Evolutionary conservation across 768 basidiomycete species (phyloP).

Genomic region (Clitopilus hobsonii): DNA sequence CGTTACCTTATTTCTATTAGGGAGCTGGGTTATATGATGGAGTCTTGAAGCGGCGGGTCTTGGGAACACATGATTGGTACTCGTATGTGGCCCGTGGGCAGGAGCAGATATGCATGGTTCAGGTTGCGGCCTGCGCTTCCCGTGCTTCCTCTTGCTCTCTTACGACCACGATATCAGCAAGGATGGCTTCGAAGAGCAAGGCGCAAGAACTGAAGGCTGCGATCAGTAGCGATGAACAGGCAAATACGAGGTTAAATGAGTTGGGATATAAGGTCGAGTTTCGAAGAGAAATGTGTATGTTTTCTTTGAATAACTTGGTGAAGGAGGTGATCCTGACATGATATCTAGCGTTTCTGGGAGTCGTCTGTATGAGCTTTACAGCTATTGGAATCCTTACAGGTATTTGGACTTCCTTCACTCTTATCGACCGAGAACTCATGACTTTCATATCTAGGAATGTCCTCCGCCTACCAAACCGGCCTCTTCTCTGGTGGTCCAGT

Average conservation of each 20-base stretch:
- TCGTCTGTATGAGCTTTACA: conserved; percentile 56
- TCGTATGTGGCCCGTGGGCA: neutral
- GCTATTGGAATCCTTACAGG: conserved; percentile 52
- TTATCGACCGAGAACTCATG: neutral
- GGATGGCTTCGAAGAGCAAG: neutral
- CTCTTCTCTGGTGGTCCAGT: conserved; percentile 48
- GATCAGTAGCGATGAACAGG: neutral
- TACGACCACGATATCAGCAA: no score
- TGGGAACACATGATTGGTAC: neutral
- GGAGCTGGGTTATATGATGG: no score
- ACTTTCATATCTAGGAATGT: conserved; percentile 33
- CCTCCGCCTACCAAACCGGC: conserved; percentile 55
- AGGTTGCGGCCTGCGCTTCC: neutral
- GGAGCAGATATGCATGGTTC: no score
- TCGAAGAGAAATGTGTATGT: conserved; percentile 44
- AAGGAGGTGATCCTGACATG: neutral
- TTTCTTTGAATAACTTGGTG: neutral
- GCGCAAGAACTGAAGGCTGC: neutral
- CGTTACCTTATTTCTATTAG: neutral
- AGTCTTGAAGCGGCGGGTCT: neutral
- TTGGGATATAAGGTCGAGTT: conserved; percentile 55
- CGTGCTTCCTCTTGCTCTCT: neutral
- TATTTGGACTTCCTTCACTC: neutral
- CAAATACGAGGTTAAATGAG: conserved; percentile 16
- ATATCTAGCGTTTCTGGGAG: conserved; percentile 38